Conservation (phyloP, 768 basidiomycete species). For the Krasilnikovozyma curviuscula region DNA sequence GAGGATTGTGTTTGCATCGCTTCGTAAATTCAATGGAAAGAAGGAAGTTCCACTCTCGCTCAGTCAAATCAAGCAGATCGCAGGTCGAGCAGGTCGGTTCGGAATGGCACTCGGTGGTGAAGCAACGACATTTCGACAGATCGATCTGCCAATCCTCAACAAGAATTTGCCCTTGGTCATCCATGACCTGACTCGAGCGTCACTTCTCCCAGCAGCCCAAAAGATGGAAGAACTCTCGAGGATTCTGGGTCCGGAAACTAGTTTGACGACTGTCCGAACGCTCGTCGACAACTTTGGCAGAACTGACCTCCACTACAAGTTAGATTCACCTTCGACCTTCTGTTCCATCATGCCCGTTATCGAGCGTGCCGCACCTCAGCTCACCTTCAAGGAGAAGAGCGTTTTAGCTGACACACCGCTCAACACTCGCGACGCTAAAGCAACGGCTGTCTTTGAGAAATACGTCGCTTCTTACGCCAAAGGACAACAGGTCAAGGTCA, state of each 20-base stretch:
- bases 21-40: slow-evolving; percentile 47
- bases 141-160: slow-evolving; percentile 44
- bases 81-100: slow-evolving; percentile 79
- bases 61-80: slow-evolving; percentile 82
- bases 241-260: slow-evolving; percentile 24
- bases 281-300: slow-evolving; percentile 20
- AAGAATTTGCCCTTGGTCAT: slow-evolving; percentile 38
- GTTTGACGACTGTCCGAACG: slow-evolving; percentile 24
- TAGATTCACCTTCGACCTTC: too few species aligned
- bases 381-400: slow-evolving; percentile 24
- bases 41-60: slow-evolving; percentile 35
- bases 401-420: slow-evolving; percentile 26
- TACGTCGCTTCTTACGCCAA: slow-evolving; percentile 33
- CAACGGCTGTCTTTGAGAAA: slow-evolving; percentile 17
- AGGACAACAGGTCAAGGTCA: slow-evolving; percentile 32
- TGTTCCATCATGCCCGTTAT: slow-evolving; percentile 16
- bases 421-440: slow-evolving; percentile 22
- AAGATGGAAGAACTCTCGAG: slow-evolving; percentile 19
- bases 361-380: slow-evolving; percentile 18
- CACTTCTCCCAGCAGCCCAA: slow-evolving; percentile 27
- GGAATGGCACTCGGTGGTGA: slow-evolving; percentile 49
- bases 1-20: slow-evolving; percentile 55
- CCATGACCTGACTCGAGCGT: slow-evolving; percentile 36
- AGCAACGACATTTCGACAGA: slow-evolving; percentile 47
- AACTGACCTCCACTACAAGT: slow-evolving; percentile 21